Percentiles rank a stretch among this genome's conserved stretches.
phyloP scores from a whole-genome alignment of 768 basidiomycete genomes.

The Kwoniella heveanensis region DNA sequence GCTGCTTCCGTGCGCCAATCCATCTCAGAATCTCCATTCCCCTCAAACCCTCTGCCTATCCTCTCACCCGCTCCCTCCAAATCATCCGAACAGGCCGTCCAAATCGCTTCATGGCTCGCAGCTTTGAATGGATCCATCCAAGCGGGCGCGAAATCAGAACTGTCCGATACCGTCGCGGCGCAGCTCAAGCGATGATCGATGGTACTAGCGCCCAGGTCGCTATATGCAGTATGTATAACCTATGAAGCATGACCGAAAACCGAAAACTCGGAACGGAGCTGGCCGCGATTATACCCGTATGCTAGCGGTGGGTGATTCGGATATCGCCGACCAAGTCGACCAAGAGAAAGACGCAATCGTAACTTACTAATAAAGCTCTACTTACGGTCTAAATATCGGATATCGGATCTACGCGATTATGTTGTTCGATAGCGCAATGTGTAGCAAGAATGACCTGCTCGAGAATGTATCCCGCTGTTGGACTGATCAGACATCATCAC shows the following conservation, averaged over 20 bases:
- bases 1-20: slow-evolving; percentile 3
- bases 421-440: neutral
- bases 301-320: neutral
- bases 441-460: neutral
- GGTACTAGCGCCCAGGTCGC: too few species aligned
- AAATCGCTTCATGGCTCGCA: slow-evolving; percentile 17
- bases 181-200: slow-evolving; percentile 17
- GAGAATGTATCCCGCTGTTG: neutral
- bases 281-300: neutral
- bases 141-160: neutral
- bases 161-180: slow-evolving; percentile 7
- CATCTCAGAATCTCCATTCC: slow-evolving; percentile 5
- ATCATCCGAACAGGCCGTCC: slow-evolving; percentile 20
- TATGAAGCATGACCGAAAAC: too few species aligned
- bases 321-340: neutral
- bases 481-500: neutral
- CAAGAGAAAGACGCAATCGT: slow-evolving; percentile 3
- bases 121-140: slow-evolving; percentile 18
- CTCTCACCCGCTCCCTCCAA: slow-evolving; percentile 12
- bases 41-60: slow-evolving; percentile 14
- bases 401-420: neutral
- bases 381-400: too few species aligned
- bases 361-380: too few species aligned
- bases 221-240: too few species aligned
- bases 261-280: neutral